Conservation (phyloP, 129 eudicot species). For the Glebionis coronaria region DNA sequence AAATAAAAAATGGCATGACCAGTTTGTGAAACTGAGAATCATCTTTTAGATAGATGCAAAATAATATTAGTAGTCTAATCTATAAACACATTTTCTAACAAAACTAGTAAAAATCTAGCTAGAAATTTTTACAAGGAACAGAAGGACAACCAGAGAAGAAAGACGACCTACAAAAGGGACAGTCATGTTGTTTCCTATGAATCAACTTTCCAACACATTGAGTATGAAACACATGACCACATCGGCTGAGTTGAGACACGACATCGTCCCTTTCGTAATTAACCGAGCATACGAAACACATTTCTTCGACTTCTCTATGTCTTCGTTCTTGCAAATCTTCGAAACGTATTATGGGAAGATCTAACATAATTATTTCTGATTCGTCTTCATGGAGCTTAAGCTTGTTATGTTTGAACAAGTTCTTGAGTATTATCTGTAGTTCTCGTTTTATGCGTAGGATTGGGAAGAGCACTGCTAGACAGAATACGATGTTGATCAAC, state of each 20-base stretch:
- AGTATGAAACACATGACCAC: constrained; percentile 23
- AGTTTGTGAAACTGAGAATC: too few relatives aligned
- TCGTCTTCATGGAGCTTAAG: not conserved
- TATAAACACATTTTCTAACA: too few relatives aligned
- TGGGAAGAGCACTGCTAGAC: not conserved
- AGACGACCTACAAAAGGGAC: not conserved
- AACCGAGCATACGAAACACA: constrained; percentile 14
- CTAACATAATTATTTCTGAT: not conserved
- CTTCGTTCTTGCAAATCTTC: constrained; percentile 15
- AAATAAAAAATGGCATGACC: not conserved
- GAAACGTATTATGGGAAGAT: constrained; percentile 22
- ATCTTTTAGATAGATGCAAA: too few relatives aligned
- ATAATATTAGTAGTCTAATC: not conserved
- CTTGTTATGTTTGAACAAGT: not conserved
- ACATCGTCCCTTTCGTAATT: constrained; percentile 17
- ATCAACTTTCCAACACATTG: constrained; percentile 7
- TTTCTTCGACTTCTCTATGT: constrained; percentile 11
- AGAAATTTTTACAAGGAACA: constrained; percentile 1
- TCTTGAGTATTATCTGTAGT: not conserved
- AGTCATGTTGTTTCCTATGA: not conserved
- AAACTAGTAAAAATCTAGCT: not conserved
- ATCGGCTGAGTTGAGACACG: constrained; percentile 23
- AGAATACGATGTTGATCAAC: constrained; percentile 7
- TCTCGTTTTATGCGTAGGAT: not conserved
- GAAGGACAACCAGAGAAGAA: not conserved